These are phyloP conservation scores for Lecanicillium sp. DNA, from an alignment of 2,329 filamentous ascomycete species.

Conservation along the genomic window DNA sequence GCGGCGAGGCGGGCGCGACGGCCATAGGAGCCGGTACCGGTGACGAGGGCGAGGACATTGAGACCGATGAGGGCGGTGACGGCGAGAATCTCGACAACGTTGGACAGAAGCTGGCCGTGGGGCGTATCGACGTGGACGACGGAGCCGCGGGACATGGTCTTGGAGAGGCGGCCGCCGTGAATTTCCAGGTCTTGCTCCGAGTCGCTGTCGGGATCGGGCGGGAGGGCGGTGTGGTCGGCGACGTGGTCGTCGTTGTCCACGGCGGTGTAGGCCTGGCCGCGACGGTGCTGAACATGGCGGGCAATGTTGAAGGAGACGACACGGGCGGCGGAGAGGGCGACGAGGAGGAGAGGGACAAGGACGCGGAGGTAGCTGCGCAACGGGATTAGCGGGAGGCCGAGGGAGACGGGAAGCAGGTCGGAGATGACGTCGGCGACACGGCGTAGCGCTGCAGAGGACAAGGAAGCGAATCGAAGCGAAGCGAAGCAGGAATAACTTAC, in stretches of 20 bases:
- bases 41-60: constrained; percentile 59
- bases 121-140: constrained; percentile 71
- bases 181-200: constrained; percentile 49
- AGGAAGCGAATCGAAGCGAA: not conserved
- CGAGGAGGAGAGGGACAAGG: constrained; percentile 1
- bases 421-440: constrained; percentile 8
- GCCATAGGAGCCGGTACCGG: constrained; percentile 21
- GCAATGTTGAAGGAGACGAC: constrained; percentile 7
- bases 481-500: constrained; percentile 7
- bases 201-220: constrained; percentile 38
- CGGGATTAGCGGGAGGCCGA: constrained; percentile 9
- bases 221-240: constrained; percentile 45
- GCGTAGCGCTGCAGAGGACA: not conserved
- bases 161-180: constrained; percentile 50
- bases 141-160: constrained; percentile 57
- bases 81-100: constrained; percentile 68
- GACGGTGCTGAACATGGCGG: not conserved
- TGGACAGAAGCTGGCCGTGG: constrained; percentile 61
- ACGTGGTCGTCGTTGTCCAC: not conserved
- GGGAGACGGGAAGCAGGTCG: not conserved
- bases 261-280: not conserved
- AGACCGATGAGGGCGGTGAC: constrained; percentile 65
- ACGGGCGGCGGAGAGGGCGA: constrained; percentile 4
- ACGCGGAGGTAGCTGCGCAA: constrained; percentile 26
- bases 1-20: constrained; percentile 53